Evolutionary conservation across 768 basidiomycete species (phyloP).

Genomic region (Termitomyces sp.): DNA sequence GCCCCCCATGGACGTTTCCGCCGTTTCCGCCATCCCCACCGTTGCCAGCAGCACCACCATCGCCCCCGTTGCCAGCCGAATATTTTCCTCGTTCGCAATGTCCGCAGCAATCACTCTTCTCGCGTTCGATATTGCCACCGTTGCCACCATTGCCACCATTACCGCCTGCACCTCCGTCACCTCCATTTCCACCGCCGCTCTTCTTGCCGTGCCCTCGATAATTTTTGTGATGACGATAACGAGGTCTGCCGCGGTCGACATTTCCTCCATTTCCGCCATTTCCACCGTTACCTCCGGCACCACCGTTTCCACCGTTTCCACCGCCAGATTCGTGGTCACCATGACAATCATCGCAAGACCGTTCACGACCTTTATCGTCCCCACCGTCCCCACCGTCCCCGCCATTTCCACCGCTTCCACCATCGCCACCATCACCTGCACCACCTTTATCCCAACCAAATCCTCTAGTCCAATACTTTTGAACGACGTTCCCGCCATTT

Average conservation of each 20-base stretch:
- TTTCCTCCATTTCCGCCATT: constrained; percentile 1
- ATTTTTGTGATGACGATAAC: background rate
- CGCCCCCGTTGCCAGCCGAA: constrained; percentile 1
- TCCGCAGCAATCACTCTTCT: background rate
- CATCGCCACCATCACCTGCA: background rate
- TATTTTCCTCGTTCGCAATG: background rate
- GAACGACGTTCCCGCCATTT: background rate
- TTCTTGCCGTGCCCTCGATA: background rate
- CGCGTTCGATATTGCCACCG: constrained; percentile 1
- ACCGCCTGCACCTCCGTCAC: constrained; percentile 2
- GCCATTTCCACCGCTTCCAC: constrained; percentile 3
- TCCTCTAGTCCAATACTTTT: background rate
- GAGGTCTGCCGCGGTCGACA: background rate
- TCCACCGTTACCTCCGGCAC: background rate
- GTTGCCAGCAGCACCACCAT: constrained; percentile 6
- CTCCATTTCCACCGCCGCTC: background rate
- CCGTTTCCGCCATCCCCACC: constrained; percentile 7
- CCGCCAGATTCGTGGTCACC: background rate
- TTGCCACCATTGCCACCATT: constrained; percentile 2
- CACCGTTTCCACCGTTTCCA: background rate
- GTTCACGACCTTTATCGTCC: background rate
- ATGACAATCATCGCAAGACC: background rate
- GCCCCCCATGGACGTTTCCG: background rate
- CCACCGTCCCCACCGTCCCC: constrained; percentile 9
- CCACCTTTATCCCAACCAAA: background rate